Evolutionary conservation across 768 basidiomycete genomes (phyloP), one percentile per base, ranked within the genome.

Genomic region (Agaricus sinodeliciosus): DNA sequence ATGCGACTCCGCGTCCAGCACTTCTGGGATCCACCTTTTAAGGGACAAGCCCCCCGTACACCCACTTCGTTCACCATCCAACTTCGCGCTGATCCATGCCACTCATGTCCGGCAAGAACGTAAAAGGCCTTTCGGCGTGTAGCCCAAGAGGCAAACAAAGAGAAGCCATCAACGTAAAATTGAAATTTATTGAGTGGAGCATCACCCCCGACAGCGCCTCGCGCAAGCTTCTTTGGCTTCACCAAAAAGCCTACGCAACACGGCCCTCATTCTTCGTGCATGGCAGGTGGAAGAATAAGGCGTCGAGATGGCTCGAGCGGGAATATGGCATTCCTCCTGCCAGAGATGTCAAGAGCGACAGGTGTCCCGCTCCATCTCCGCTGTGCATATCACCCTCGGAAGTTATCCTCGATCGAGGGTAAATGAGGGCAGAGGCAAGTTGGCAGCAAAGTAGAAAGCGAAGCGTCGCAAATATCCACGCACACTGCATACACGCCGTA

Each of bases 351-450:
- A 51, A 37, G 5, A 34, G 19, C 50, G 50, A 51, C 50, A 51
- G 50, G 43, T 51, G 50, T 51, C 43, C 50, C 50, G 50, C 50
- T 44, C 31, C 50, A 51, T 36, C 50, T 51, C 50, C 50, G 50
- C 49, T 25, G 16, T 43, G 49, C 41, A 9, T 15, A 51, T 51
- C 49, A 22, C 31, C 22, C 40, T 34, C 28, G 42, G 49, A 51
- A 51, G 49, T 11, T 13, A 44, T 40, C 11, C 44, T 44, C 34
- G 35, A 44, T 44, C 31, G 35, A 46, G 51, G 13, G 44, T 25
- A 40, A 35, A 46, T 40, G 51, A 53, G 22, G 36, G 19, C 12
- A 13, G 49, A 40, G 27, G 13, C 36, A 43, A 35, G 36, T 12
- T 25, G 43, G 51, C 48, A 16, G 25, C 27, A 18, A 25, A 41